Evolutionary conservation across 1,139 yeast species (phyloP), one percentile per base, ranked within the genome.

Genomic region (Sugiyamaella xylanicola): DNA sequence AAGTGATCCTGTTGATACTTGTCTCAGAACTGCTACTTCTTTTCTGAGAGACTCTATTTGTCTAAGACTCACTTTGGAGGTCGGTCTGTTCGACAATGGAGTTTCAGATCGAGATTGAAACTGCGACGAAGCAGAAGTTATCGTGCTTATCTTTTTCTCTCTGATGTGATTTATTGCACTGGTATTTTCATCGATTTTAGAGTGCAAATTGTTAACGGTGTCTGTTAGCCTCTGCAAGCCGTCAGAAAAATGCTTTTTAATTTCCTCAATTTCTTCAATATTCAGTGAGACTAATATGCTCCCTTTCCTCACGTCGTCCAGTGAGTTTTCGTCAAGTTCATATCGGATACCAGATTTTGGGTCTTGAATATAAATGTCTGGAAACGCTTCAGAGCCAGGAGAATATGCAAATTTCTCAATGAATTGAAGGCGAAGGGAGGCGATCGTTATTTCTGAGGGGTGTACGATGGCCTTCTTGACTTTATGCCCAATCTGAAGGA

Each of bases 321-420:
- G 69, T 35, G 79, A 72, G 35, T 76, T 77, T 52, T 91, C 95
- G 60, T 92, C 98, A 21, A 93, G 73, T 68, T 92, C 97, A 66
- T 89, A 92, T 0, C 86, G 77, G 0, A 90, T 78, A 0, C 81
- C 81, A 25, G 80, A 76, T 1, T 72, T 69, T 0, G 82, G 79
- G 60, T 89, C 96, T 62, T 80, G 84, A 5, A 91, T 77, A 65
- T 88, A 87, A 35, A 93, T 82, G n/a, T 84, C 87, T 0, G 99
- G 97, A 63, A 90, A 90, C 1, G 83, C 77, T 1, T 82, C 74
- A 0, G 89, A 86, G 1, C 69, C 71, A 0, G 95, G 95, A 0
- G 93, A 80, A 66, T 86, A 89, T 1, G 95, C 90, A 73, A 91
- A 92, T 65, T 84, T 88, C 65, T 92, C 96, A 20, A 91, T 89